Evolutionary conservation across 805 yeast species (phyloP).

Genomic region (Lipomyces oligophaga): DNA sequence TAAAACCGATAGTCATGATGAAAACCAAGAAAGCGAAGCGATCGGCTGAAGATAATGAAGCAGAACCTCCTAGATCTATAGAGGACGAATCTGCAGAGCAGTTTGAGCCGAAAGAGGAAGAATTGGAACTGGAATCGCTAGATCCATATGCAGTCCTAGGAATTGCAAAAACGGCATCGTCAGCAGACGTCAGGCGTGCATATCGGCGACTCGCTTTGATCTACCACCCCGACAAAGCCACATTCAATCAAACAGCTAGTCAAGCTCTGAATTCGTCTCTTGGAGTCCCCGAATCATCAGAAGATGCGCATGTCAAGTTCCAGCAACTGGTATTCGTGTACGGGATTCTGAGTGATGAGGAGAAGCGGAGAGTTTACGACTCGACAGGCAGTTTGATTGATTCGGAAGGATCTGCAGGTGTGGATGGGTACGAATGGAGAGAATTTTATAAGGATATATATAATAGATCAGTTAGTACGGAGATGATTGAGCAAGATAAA

Average conservation of each 20-base stretch:
- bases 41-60: not conserved
- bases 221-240: slow-evolving; percentile 69
- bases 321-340: slow-evolving; percentile 74
- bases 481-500: slow-evolving; percentile 63
- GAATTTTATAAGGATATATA: slow-evolving; percentile 40
- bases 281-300: slow-evolving; percentile 35
- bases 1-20: no score
- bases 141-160: slow-evolving; percentile 60
- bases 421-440: slow-evolving; percentile 36
- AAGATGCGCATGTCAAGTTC: slow-evolving; percentile 45
- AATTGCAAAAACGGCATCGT: slow-evolving; percentile 40
- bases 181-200: slow-evolving; percentile 58
- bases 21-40: not conserved
- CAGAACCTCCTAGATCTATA: not conserved
- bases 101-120: slow-evolving; percentile 1
- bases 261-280: not conserved
- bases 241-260: slow-evolving; percentile 36
- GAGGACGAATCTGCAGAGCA: not conserved
- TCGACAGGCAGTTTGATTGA: slow-evolving; percentile 59
- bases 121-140: slow-evolving; percentile 38
- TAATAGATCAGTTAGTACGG: slow-evolving; percentile 38
- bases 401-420: slow-evolving; percentile 24
- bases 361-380: slow-evolving; percentile 58
- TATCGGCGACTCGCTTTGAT: slow-evolving; percentile 61
- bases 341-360: slow-evolving; percentile 57